Evolutionary conservation across 2,329 filamentous ascomycete species (phyloP), one percentile per base, ranked within the genome.

Genomic region (Verticillium klebahnii): DNA sequence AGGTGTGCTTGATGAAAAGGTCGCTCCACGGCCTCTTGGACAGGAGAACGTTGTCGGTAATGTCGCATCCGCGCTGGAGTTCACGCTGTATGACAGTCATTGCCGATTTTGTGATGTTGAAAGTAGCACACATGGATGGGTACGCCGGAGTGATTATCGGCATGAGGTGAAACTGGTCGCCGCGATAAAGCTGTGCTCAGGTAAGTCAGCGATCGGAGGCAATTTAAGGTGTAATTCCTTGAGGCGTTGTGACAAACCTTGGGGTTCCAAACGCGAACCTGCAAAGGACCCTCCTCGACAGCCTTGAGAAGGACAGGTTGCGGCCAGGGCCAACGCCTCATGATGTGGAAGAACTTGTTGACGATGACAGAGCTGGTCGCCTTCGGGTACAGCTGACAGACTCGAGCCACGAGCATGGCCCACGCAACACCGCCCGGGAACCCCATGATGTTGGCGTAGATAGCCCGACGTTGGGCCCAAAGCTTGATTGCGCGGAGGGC

Each of bases 121-220:
- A 95, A 0, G 95, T 98, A 1, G 95, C 90, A 74, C 95, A 98
- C 93, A 97, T 98, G 58, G 93, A 96, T 2, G 95, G 95, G 73
- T 97, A 98, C 1, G 95, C 93, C 1, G 95, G 95, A 1, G 95
- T 99, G 71, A 99, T 98, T 75, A 99, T 92, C 32, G 95, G 95
- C 95, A 99, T 99, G 59, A 97, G 80, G 75, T 98, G 94, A 67
- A 87, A 91, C 54, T 86, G 85, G 74, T 98, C 95, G 60, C 86
- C 85, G 64, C 87, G 87, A 74, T 96, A 96, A 34, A 93, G 80
- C 83, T 91, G 69, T 56, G 64, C 58, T 34, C 36, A 61, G 59
- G n/a, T 14, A 29, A 60, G 57, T 70, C 64, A 67, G 60, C 23
- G 52, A 29, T 45, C 56, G 15, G 31, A 23, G 5, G 19, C 56